A percentile compares a stretch with the other conserved stretches of the same genome.
phyloP scores from a whole-genome alignment of 306 rosid species.

The Erythrophleum fordii region DNA sequence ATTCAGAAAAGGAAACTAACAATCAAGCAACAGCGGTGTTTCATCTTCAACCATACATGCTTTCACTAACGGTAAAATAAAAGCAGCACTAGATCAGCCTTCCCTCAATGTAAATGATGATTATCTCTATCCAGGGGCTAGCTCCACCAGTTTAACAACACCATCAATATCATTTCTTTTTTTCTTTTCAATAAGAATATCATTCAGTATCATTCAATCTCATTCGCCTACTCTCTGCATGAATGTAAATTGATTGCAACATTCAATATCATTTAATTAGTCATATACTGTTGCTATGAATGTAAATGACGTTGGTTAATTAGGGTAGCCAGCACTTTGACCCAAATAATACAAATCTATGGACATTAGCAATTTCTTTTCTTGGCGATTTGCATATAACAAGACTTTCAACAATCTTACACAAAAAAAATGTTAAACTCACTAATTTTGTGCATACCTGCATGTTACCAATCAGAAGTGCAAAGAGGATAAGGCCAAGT shows the following conservation, averaged over 20 bases:
- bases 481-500: conserved; percentile 85
- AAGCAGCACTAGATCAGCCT: not conserved
- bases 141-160: conserved; percentile 16
- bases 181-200: not conserved
- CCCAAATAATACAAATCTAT: not conserved
- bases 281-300: not conserved
- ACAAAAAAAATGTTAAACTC: conserved; percentile 2
- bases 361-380: not conserved
- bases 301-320: not conserved
- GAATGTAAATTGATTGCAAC: not conserved
- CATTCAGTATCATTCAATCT: not conserved
- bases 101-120: not conserved
- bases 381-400: not conserved
- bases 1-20: not conserved
- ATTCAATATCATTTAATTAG: not conserved
- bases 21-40: not conserved
- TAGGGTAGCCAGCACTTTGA: not conserved
- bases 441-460: conserved; percentile 60
- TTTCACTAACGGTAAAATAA: not conserved
- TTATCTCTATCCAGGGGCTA: not conserved
- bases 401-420: not conserved
- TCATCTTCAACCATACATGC: not conserved
- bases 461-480: conserved; percentile 92
- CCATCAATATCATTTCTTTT: not conserved
- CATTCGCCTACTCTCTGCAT: not conserved